Evolutionary conservation across 179 eudicot species (phyloP).

Genomic region (Patellifolia procumbens): DNA sequence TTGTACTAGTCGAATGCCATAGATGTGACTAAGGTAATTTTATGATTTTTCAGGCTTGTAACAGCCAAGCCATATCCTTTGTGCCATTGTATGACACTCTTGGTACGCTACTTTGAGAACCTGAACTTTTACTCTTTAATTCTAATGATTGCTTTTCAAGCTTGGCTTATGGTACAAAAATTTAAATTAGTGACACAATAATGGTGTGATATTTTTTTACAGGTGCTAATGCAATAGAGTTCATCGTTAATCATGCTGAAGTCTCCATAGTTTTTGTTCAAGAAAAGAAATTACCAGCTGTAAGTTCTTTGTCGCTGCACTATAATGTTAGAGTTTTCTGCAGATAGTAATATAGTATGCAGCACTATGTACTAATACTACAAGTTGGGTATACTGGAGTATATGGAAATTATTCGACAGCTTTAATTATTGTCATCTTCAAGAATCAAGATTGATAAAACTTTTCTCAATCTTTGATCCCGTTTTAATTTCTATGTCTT

Average conservation of each 20-base stretch:
- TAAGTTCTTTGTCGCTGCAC: conserved; percentile 32
- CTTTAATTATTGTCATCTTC: not conserved
- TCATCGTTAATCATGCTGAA: conserved; percentile 93
- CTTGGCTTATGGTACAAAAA: not conserved
- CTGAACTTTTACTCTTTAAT: not conserved
- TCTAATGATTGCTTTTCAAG: not conserved
- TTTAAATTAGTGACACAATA: not conserved
- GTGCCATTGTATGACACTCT: conserved; percentile 91
- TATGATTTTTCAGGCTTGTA: conserved; percentile 69
- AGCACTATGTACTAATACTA: not conserved
- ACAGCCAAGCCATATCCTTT: conserved; percentile 73
- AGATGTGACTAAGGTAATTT: conserved; percentile 3
- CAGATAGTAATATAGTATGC: not conserved
- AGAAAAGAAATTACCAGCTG: conserved; percentile 76
- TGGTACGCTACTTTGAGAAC: conserved; percentile 44
- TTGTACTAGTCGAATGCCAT: not conserved
- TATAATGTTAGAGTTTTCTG: conserved; percentile 1
- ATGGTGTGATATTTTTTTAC: conserved; percentile 22
- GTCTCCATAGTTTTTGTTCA: conserved; percentile 81
- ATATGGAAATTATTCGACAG: not conserved
- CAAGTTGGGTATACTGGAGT: not conserved
- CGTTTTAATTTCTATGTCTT: not conserved
- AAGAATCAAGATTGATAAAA: not conserved
- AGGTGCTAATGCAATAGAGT: conserved; percentile 95
- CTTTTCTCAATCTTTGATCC: not conserved